These are phyloP conservation scores for Neoconidiobolus thromboides DNA, from an alignment of 371 early-diverging fungal species.

Conservation along the genomic window DNA sequence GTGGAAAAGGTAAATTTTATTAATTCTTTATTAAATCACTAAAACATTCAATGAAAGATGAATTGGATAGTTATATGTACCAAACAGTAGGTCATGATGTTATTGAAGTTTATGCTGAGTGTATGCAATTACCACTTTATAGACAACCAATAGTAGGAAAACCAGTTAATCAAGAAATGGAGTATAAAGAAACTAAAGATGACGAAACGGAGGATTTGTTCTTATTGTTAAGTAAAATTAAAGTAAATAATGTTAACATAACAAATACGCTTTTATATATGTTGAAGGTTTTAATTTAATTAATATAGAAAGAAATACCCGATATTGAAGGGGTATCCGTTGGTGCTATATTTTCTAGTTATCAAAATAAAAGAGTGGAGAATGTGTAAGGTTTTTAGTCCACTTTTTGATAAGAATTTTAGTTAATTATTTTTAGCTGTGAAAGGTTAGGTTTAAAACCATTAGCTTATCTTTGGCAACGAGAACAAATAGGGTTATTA, in stretches of 20 bases:
- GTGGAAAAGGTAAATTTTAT: slow-evolving; percentile 33
- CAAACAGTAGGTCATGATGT: slow-evolving; percentile 97
- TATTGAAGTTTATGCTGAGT: slow-evolving; percentile 65
- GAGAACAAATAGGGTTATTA: slow-evolving; percentile 71
- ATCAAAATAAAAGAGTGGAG: slow-evolving; percentile 95
- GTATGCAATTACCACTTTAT: slow-evolving; percentile 82
- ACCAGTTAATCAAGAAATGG: slow-evolving; percentile 42
- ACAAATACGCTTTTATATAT: not conserved
- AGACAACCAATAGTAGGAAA: slow-evolving; percentile 54
- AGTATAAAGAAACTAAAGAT: slow-evolving; percentile 32
- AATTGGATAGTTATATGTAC: slow-evolving; percentile 96
- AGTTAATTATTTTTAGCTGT: slow-evolving; percentile 31
- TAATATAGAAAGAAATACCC: slow-evolving; percentile 31
- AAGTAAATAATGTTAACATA: slow-evolving; percentile 18
- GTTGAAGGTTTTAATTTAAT: not conserved
- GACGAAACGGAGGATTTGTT: slow-evolving; percentile 98
- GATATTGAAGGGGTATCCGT: slow-evolving; percentile 82
- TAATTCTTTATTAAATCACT: not conserved
- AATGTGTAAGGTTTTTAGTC: slow-evolving; percentile 43
- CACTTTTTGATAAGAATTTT: not conserved
- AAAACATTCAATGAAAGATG: slow-evolving; percentile 27
- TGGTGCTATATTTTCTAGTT: slow-evolving; percentile 96
- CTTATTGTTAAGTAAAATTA: slow-evolving; percentile 41
- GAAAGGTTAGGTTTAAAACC: slow-evolving; percentile 59
- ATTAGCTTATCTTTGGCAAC: slow-evolving; percentile 87